Evolutionary conservation across 306 rosid genomes (phyloP), one percentile per base, ranked within the genome.

Genomic region (Ziziphus jujuba): DNA sequence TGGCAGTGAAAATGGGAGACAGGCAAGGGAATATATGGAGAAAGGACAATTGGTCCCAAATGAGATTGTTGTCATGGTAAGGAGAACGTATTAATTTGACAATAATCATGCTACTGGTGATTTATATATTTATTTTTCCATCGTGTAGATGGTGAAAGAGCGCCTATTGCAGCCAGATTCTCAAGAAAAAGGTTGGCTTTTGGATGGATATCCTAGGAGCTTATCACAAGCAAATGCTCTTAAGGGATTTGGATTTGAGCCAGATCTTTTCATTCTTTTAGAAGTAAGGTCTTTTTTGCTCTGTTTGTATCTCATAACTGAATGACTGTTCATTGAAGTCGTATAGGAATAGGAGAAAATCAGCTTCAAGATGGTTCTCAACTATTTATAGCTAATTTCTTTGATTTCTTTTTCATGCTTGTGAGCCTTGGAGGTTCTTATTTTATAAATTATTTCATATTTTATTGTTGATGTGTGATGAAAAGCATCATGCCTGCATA

Each of bases 141-240:
- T 73, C 47, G 14, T 82, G 79, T 67, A 92, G 95, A 93, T 93
- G 92, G 97, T 93, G 59, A 93, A 82, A 72, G 96, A 88, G 20
- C 91, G 97, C 56, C 82, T 93, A 69, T 79, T 47, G 44, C 75
- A 79, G 73, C 87, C 89, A 11, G 97, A 93, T 71, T 73, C 99
- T 74, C 74, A 19, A 45, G 61, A 85, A 55, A 75, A 82, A 63
- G 99, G 99, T 54, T 93, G 99, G 99, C 99, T 90, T 69, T 78
- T 93, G 70, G 97, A 93, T 79, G 99, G 99, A 24, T 90, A 88
- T 67, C 99, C 99, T 58, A 85, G 99, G 84, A 93, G 99, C 87
- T 79, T 78, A 51, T 90, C 96, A 6, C 99, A 93, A 80, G 97
- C 99, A 72, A 61, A 61, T 75, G 92, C 96, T 19, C 90, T 93